Base-by-base conservation (phyloP, 169 alveolate species). In the Plasmodium coatneyi region DNA sequence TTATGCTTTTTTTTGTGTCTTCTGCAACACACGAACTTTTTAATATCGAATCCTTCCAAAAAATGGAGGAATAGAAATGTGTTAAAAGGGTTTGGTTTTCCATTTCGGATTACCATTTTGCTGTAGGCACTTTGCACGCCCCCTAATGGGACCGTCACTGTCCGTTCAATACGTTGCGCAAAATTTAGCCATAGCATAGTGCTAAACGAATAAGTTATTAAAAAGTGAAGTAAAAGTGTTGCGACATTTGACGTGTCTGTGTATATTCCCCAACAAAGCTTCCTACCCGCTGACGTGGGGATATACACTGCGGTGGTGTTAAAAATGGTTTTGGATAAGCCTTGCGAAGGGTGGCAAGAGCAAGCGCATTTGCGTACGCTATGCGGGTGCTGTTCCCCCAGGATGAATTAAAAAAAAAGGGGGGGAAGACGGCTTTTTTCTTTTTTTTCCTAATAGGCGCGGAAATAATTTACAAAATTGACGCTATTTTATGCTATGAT, bases 1-100 rank as follows among this genome's bases (percentile, higher is more conserved):
- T 74, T 74, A 32, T 12, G 32, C 10, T 74, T 32, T 74, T 74
- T 84, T 84, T 84, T 84, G 74, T 82, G 52, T 84, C 52, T 43
- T 49, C 34, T 83, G 52, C 43, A 71, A 72, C 32, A 70, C 79
- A 71, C 78, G 79, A 72, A 72, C 46, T 84, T 84, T 84, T 84
- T 36, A 43, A 72, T 84, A 72, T 72, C 43, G 41, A 66, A 84
- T 9, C 80, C 41, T 74, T 36, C 83, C 49, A 72, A 30, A 54
- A 36, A 84, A 84, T 72, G 52, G 66, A 28, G 70, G 49, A 25
- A 84, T 43, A 84, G 72, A 43, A 84, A 82, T 66, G 28, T 66
- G 30, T 41, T 71, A 49, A 84, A 72, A 72, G 19, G 78, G 74
- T 83, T 83, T 71, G 52, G 49, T 14, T 36, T 19, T 60, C 74